phyloP scores from a whole-genome alignment of 495 filamentous ascomycete genomes.

The Aspergillus affinis region DNA sequence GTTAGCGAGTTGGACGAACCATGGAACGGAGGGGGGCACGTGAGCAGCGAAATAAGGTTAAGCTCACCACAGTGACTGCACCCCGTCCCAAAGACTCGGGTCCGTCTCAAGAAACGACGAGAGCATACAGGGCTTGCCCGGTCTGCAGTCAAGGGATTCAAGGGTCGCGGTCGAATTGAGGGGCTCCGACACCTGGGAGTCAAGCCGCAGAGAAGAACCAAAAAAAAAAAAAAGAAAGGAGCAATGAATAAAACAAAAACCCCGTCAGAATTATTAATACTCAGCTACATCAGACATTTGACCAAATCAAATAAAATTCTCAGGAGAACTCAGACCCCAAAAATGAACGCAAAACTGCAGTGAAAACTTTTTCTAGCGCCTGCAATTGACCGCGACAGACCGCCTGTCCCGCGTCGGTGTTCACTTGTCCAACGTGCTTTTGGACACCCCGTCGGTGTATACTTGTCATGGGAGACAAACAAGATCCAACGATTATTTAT shows the following conservation, averaged over 20 bases:
- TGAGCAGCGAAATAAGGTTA: slow-evolving; percentile 28
- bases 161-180: not conserved
- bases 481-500: not conserved
- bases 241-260: not conserved
- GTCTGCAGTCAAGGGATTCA: not conserved
- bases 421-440: slow-evolving; percentile 8
- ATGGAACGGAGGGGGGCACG: slow-evolving; percentile 25
- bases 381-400: slow-evolving; percentile 12
- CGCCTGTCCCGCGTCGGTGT: slow-evolving; percentile 8
- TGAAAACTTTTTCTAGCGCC: slow-evolving; percentile 14
- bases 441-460: not conserved
- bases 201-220: not conserved
- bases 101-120: not conserved
- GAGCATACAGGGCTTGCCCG: not conserved
- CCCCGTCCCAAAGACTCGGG: slow-evolving; percentile 3
- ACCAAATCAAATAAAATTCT: not conserved
- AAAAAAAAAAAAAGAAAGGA: slow-evolving; percentile 1
- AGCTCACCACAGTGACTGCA: slow-evolving; percentile 19
- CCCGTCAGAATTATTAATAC: not conserved
- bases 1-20: slow-evolving; percentile 17
- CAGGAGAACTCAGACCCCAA: not conserved
- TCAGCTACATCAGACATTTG: not conserved
- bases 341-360: slow-evolving; percentile 1
- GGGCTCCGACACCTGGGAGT: not conserved
- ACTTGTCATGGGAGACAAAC: not conserved